These are phyloP conservation scores for Bipolaris gigantea DNA, from an alignment of 2,329 filamentous ascomycete species.

Conservation along the genomic window DNA sequence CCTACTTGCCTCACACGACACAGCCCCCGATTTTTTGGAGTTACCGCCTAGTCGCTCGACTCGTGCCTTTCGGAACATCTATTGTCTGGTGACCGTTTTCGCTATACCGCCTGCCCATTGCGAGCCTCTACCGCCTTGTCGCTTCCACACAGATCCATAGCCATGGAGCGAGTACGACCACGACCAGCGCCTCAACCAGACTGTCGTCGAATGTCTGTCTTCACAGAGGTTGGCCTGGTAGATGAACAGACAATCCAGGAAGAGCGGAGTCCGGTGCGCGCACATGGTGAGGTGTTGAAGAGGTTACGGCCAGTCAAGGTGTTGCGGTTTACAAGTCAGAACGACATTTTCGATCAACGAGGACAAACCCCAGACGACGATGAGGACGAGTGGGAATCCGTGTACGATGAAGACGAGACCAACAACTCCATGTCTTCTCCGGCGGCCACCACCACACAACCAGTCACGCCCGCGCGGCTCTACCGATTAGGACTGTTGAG, in stretches of 20 bases:
- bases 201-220: slow-evolving; percentile 38
- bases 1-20: not conserved
- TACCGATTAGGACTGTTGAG: slow-evolving; percentile 36
- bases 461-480: slow-evolving; percentile 23
- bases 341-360: slow-evolving; percentile 29
- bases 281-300: slow-evolving; percentile 22
- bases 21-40: not conserved
- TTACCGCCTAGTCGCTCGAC: not conserved
- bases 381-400: slow-evolving; percentile 34
- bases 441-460: slow-evolving; percentile 4
- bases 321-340: slow-evolving; percentile 39
- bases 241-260: slow-evolving; percentile 36
- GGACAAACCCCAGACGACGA: slow-evolving; percentile 11
- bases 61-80: not conserved
- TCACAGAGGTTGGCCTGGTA: slow-evolving; percentile 43
- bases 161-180: slow-evolving; percentile 34
- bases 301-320: slow-evolving; percentile 31
- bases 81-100: not conserved
- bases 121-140: not conserved
- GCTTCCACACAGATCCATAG: not conserved
- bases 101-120: slow-evolving; percentile 15
- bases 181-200: slow-evolving; percentile 25
- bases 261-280: slow-evolving; percentile 36
- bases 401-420: slow-evolving; percentile 29
- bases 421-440: slow-evolving; percentile 7